Percentiles rank a stretch among this genome's conserved stretches.
phyloP scores from a whole-genome alignment of 305 asterid species.

The Fraxinus ornus region DNA sequence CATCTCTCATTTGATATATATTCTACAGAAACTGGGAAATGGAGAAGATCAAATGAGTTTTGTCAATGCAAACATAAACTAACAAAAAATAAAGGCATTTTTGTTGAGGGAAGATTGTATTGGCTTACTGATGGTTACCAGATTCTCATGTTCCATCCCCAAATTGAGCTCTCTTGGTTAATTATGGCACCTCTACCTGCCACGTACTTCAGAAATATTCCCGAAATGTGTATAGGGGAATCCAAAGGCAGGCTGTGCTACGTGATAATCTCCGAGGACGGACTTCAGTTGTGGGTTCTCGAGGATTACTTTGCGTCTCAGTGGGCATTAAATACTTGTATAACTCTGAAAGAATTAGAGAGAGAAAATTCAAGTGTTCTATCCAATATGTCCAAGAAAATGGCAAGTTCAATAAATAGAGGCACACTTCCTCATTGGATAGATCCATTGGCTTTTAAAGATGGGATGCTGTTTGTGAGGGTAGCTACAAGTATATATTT shows the following conservation, averaged over 20 bases:
- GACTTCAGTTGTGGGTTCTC: slow-evolving; percentile 63
- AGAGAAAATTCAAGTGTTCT: slow-evolving; percentile 27
- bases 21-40: slow-evolving; percentile 41
- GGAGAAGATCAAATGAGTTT: slow-evolving; percentile 46
- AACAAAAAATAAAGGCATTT: slow-evolving; percentile 43
- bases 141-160: slow-evolving; percentile 58
- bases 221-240: slow-evolving; percentile 66
- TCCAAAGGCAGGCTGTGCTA: slow-evolving; percentile 39
- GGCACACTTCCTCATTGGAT: slow-evolving; percentile 34
- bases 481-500: slow-evolving; percentile 27
- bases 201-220: slow-evolving; percentile 21
- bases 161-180: slow-evolving; percentile 45
- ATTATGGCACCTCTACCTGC: slow-evolving; percentile 46
- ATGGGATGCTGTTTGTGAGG: slow-evolving; percentile 47
- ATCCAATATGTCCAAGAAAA: slow-evolving; percentile 29
- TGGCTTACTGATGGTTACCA: slow-evolving; percentile 59
- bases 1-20: slow-evolving; percentile 43
- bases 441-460: slow-evolving; percentile 53
- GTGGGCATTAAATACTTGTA: slow-evolving; percentile 41
- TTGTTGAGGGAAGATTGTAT: slow-evolving; percentile 40
- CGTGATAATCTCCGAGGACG: slow-evolving; percentile 45
- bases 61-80: slow-evolving; percentile 33
- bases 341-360: slow-evolving; percentile 44
- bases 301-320: slow-evolving; percentile 39
- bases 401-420: not conserved